Conservation (phyloP, 352 stramenopile species). For the Globisporangium apiculatum region DNA sequence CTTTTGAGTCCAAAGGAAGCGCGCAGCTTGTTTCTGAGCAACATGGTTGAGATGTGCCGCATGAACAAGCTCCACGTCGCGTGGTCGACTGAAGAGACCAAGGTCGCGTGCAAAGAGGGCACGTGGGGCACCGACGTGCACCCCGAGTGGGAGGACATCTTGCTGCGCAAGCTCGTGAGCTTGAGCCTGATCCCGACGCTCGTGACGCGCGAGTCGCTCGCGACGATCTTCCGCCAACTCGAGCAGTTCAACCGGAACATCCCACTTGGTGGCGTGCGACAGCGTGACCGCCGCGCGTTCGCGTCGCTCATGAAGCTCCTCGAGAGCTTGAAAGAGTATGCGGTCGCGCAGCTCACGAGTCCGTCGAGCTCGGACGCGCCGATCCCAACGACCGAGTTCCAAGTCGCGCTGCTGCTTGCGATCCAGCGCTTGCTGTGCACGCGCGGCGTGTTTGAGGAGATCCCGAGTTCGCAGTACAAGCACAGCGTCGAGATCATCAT, state of each 20-base stretch:
- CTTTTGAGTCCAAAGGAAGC: constrained; percentile 72
- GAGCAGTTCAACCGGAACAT: constrained; percentile 88
- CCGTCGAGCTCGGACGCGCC: constrained; percentile 75
- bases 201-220: constrained; percentile 70
- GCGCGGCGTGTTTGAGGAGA: constrained; percentile 78
- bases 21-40: constrained; percentile 74
- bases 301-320: constrained; percentile 78
- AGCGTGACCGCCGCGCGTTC: constrained; percentile 72
- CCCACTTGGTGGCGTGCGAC: constrained; percentile 55
- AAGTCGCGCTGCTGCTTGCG: constrained; percentile 69
- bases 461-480: constrained; percentile 82
- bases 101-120: constrained; percentile 81
- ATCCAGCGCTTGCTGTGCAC: constrained; percentile 81
- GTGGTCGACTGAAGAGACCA: constrained; percentile 84
- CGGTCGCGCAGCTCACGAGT: constrained; percentile 71
- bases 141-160: constrained; percentile 77
- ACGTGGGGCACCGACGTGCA: constrained; percentile 78
- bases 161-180: constrained; percentile 74
- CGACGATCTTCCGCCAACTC: constrained; percentile 65
- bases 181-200: constrained; percentile 78
- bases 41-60: constrained; percentile 84
- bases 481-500: constrained; percentile 83
- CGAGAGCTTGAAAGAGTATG: constrained; percentile 83
- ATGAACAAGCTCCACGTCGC: constrained; percentile 86
- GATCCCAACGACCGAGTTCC: constrained; percentile 75